These are phyloP conservation scores for Pleurotus tuber-regium DNA, from an alignment of 768 basidiomycete species.

Conservation along the genomic window DNA sequence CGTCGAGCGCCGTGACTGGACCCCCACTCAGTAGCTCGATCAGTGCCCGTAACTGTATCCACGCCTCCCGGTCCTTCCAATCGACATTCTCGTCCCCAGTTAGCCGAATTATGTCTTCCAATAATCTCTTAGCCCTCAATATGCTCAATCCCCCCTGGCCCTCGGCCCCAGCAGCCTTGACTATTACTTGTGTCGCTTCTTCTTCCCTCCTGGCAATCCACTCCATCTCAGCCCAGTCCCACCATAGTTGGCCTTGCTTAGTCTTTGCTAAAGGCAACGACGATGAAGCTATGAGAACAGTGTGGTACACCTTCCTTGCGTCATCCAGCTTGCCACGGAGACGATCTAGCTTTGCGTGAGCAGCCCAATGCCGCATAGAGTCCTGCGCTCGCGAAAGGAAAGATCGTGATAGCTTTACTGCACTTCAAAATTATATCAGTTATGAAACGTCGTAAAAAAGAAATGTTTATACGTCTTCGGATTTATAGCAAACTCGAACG, in stretches of 20 bases:
- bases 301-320: slow-evolving; percentile 76
- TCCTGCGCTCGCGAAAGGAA: slow-evolving; percentile 55
- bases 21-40: slow-evolving; percentile 59
- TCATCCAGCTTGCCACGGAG: slow-evolving; percentile 62
- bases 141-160: slow-evolving; percentile 51
- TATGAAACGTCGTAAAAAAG: neutral
- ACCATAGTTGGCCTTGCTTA: slow-evolving; percentile 58
- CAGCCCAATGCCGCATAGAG: slow-evolving; percentile 66
- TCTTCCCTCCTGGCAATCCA: slow-evolving; percentile 59
- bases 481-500: slow-evolving; percentile 63
- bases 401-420: slow-evolving; percentile 63
- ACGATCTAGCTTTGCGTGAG: slow-evolving; percentile 73
- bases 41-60: slow-evolving; percentile 64
- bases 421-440: slow-evolving; percentile 40
- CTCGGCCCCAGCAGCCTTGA: slow-evolving; percentile 52
- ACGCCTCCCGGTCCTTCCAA: slow-evolving; percentile 62
- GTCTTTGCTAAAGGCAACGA: slow-evolving; percentile 30
- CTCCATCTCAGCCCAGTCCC: slow-evolving; percentile 84
- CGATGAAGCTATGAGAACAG: slow-evolving; percentile 49
- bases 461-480: slow-evolving; percentile 48
- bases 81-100: slow-evolving; percentile 19
- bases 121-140: slow-evolving; percentile 59
- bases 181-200: slow-evolving; percentile 49
- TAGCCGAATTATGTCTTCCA: slow-evolving; percentile 48
- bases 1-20: slow-evolving; percentile 32